phyloP scores from a whole-genome alignment of 495 filamentous ascomycete genomes.

The Penicillium canariense region DNA sequence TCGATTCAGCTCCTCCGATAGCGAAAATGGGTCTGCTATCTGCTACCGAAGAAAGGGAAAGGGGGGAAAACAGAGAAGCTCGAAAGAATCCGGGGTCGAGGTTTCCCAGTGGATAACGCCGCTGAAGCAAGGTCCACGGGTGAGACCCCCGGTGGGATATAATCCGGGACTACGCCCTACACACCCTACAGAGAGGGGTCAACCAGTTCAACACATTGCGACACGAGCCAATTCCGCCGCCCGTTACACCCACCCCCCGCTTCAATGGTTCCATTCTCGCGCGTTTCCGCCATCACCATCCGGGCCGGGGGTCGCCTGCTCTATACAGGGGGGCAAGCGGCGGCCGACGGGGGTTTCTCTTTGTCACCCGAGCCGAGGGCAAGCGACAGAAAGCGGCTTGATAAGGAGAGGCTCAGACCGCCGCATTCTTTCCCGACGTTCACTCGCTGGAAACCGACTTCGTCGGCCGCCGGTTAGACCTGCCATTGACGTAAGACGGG shows the following conservation, averaged over 20 bases:
- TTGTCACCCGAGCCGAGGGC: conserved; percentile 28
- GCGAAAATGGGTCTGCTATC: neutral
- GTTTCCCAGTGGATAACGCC: conserved; percentile 8
- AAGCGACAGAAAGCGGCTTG: conserved; percentile 30
- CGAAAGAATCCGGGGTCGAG: conserved; percentile 34
- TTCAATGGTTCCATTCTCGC: neutral
- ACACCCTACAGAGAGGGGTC: conserved; percentile 6
- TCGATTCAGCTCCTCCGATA: too few relatives aligned
- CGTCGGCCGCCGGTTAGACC: conserved; percentile 7
- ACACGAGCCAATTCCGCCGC: conserved; percentile 5
- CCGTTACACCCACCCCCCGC: conserved; percentile 4
- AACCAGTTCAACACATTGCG: neutral
- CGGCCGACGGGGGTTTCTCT: conserved; percentile 18
- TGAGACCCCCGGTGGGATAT: conserved; percentile 5
- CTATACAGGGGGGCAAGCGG: conserved; percentile 6
- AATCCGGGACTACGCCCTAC: conserved; percentile 5
- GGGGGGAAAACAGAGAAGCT: conserved; percentile 35
- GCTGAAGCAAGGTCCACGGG: neutral
- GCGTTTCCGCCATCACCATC: conserved; percentile 15
- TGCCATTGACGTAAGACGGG: conserved; percentile 9
- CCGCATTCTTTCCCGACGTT: neutral
- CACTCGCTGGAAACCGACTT: neutral
- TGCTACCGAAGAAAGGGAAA: conserved; percentile 38
- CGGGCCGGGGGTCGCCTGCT: conserved; percentile 20
- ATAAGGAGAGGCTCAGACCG: neutral